Percentiles rank a stretch among this genome's conserved stretches.
These are phyloP conservation scores for Talaromyces rugulosus DNA, from an alignment of 2,329 filamentous ascomycete genomes.

Conservation along the genomic window DNA sequence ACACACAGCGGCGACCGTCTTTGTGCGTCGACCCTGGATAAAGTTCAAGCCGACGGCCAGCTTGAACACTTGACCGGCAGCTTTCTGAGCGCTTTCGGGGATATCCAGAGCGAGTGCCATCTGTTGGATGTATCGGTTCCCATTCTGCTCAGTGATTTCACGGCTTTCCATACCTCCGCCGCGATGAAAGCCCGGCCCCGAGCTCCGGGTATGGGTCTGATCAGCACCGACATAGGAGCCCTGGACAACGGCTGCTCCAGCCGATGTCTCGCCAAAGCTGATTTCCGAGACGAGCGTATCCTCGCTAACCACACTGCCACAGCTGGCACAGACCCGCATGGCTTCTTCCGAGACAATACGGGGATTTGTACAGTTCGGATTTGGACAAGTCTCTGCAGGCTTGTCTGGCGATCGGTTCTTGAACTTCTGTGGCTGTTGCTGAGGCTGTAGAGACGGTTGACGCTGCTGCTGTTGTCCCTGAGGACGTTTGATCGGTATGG, in stretches of 20 bases:
- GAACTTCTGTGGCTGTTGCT: not conserved
- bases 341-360: constrained; percentile 45
- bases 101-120: constrained; percentile 38
- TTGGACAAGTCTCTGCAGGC: constrained; percentile 35
- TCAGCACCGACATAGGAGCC: constrained; percentile 83
- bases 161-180: constrained; percentile 47
- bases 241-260: constrained; percentile 83
- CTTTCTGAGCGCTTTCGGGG: constrained; percentile 59
- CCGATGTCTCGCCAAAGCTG: constrained; percentile 80
- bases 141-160: constrained; percentile 44
- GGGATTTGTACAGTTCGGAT: constrained; percentile 42
- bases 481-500: constrained; percentile 34
- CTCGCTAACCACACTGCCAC: constrained; percentile 79
- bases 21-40: constrained; percentile 78
- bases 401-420: constrained; percentile 19
- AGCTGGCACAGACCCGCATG: constrained; percentile 67
- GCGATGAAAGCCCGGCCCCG: constrained; percentile 44
- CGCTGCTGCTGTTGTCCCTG: constrained; percentile 14
- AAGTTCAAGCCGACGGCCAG: constrained; percentile 71
- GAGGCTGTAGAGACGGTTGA: not conserved
- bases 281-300: constrained; percentile 90
- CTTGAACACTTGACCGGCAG: constrained; percentile 70
- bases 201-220: constrained; percentile 71
- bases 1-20: constrained; percentile 83
- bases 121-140: constrained; percentile 41